These are phyloP conservation scores for Monosporascus ibericus DNA, from an alignment of 2,329 filamentous ascomycete genomes.

Conservation along the genomic window DNA sequence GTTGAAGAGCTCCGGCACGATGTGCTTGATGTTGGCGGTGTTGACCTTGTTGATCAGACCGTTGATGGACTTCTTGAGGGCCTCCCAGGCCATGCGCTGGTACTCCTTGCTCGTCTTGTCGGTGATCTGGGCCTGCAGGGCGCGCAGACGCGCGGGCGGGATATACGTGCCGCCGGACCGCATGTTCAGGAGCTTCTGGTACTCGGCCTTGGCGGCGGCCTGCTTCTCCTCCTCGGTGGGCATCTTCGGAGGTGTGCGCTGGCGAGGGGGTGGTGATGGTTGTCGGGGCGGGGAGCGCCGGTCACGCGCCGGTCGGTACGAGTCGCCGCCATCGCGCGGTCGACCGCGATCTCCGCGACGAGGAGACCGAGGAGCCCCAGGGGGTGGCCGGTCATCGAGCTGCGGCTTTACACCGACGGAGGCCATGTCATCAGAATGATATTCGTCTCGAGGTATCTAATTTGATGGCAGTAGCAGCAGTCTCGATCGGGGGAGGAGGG, in stretches of 20 bases:
- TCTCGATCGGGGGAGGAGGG: neutral
- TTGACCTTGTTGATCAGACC: constrained; percentile 99
- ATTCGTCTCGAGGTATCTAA: neutral
- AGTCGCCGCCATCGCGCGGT: constrained; percentile 42
- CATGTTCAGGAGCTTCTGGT: constrained; percentile 86
- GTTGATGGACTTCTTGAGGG: constrained; percentile 97
- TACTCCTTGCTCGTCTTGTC: constrained; percentile 96
- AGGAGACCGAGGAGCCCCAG: constrained; percentile 21
- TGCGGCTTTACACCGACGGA: constrained; percentile 38
- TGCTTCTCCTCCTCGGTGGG: constrained; percentile 78
- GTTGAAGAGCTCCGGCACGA: constrained; percentile 90
- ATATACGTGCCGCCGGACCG: constrained; percentile 96
- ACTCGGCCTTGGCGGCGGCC: constrained; percentile 83
- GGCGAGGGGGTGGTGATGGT: constrained; percentile 12
- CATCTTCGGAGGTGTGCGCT: constrained; percentile 24
- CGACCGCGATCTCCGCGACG: constrained; percentile 25
- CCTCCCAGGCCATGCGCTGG: constrained; percentile 98
- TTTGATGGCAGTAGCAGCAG: neutral
- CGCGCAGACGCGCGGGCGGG: constrained; percentile 81
- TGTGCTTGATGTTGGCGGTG: constrained; percentile 94
- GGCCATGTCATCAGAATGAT: constrained; percentile 29
- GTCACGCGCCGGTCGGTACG: constrained; percentile 38
- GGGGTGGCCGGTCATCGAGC: constrained; percentile 20
- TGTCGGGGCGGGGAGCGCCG: constrained; percentile 11
- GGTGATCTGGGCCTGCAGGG: constrained; percentile 92